Conservation (phyloP, 2,329 filamentous ascomycete species). For the Ascomycota sp. region DNA sequence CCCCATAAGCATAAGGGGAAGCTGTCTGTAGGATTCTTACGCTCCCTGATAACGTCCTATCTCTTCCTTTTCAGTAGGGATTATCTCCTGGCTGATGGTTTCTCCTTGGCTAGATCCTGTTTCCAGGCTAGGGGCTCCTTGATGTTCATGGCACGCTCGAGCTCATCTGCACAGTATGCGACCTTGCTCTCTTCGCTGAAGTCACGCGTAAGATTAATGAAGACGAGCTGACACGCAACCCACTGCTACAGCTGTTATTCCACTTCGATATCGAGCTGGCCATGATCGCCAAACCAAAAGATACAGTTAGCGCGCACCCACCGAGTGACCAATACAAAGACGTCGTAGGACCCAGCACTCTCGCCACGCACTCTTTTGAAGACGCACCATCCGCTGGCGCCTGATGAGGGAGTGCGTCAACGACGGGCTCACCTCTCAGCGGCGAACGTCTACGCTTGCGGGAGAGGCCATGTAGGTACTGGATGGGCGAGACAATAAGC, state of each 20-base stretch:
- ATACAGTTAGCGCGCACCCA: background rate
- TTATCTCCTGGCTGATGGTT: too few species aligned
- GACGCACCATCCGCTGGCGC: slow-evolving; percentile 22
- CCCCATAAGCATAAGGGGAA: too few species aligned
- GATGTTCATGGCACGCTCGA: background rate
- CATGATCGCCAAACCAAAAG: background rate
- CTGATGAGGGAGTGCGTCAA: slow-evolving; percentile 38
- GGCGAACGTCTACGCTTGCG: slow-evolving; percentile 14
- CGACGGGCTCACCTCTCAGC: slow-evolving; percentile 29
- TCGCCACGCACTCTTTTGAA: background rate
- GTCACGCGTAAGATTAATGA: background rate
- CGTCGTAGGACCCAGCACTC: slow-evolving; percentile 3
- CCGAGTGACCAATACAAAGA: background rate
- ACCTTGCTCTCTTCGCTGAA: background rate
- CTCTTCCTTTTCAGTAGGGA: background rate
- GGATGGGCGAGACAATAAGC: slow-evolving; percentile 29
- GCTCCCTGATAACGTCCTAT: background rate
- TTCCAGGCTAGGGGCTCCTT: background rate
- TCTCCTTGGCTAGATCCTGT: background rate
- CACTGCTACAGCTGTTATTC: background rate
- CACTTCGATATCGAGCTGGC: background rate
- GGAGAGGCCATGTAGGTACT: slow-evolving; percentile 41
- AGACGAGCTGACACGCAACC: background rate
- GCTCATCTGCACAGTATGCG: background rate
- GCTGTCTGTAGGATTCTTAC: too few species aligned